A percentile compares a stretch with the other conserved stretches of the same genome.
These are phyloP conservation scores for Vitis riparia DNA, from an alignment of 164 flowering plant genomes.

Conservation along the genomic window DNA sequence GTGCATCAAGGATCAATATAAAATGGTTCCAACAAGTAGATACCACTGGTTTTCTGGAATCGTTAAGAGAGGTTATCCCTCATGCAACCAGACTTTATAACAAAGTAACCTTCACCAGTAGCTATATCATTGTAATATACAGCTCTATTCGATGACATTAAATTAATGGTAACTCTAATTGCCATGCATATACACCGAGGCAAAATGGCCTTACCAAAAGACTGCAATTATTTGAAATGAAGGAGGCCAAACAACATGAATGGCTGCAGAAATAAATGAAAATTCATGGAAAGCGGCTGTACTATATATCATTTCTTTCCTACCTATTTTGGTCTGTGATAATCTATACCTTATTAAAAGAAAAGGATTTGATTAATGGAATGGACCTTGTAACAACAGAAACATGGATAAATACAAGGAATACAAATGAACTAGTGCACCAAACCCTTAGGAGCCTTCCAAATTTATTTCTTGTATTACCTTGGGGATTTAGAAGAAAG, in stretches of 20 bases:
- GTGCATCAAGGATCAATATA: no score
- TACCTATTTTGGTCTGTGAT: constrained; percentile 12
- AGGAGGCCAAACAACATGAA: neutral
- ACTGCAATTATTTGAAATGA: neutral
- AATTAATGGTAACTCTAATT: no score
- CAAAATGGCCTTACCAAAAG: neutral
- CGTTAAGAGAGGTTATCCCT: no score
- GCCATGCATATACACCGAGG: no score
- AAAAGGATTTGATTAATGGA: constrained; percentile 24
- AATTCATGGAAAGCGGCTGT: constrained; percentile 7
- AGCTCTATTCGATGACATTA: no score
- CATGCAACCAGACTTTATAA: no score
- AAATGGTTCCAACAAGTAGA: no score
- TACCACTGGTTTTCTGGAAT: no score
- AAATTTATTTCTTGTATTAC: constrained; percentile 26
- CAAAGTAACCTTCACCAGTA: no score
- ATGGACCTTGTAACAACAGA: constrained; percentile 23
- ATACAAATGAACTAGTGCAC: constrained; percentile 15
- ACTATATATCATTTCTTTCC: constrained; percentile 15
- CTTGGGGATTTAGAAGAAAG: constrained; percentile 55
- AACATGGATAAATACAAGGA: constrained; percentile 34
- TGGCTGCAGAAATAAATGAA: neutral
- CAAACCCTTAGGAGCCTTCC: constrained; percentile 14
- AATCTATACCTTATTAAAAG: constrained; percentile 22
- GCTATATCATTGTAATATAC: no score